Evolutionary conservation across 805 yeast species (phyloP).

Genomic region (Kodamaea kakaduensis): DNA sequence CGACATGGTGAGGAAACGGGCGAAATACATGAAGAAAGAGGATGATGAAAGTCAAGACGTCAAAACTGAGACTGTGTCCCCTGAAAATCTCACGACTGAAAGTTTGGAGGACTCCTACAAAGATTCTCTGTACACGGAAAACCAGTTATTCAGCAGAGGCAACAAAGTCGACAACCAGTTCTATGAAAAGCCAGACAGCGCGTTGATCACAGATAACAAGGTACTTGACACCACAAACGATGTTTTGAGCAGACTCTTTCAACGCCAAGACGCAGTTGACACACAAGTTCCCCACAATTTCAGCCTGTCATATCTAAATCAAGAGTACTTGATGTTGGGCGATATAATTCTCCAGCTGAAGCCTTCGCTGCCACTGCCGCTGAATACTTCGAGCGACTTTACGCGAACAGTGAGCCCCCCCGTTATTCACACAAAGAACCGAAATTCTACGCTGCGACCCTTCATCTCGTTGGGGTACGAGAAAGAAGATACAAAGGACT

Average conservation of each 20-base stretch:
- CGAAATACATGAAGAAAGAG: conserved; percentile 30
- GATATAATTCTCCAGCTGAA: conserved; percentile 42
- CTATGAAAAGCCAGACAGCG: not conserved
- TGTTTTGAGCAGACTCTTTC: conserved; percentile 11
- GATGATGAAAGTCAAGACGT: not conserved
- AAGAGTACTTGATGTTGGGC: conserved; percentile 49
- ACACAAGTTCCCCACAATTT: conserved; percentile 17
- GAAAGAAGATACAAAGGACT: conserved; percentile 26
- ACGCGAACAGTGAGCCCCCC: conserved; percentile 7
- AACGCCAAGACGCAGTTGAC: conserved; percentile 8
- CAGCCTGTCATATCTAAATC: conserved; percentile 46
- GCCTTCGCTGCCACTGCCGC: conserved; percentile 39
- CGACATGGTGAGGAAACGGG: conserved; percentile 55
- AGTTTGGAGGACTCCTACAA: too few species aligned
- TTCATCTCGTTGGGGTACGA: conserved; percentile 37
- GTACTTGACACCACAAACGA: conserved; percentile 19
- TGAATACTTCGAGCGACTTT: conserved; percentile 21
- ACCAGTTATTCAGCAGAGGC: too few species aligned
- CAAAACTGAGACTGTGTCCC: not conserved
- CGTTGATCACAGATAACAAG: conserved; percentile 3
- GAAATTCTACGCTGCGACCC: conserved; percentile 22
- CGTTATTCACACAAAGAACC: conserved; percentile 5
- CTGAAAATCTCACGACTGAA: not conserved
- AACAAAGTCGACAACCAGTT: not conserved
- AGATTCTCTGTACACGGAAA: too few species aligned